Evolutionary conservation across 148 eudicot genomes (phyloP).

Genomic region (Rhododendron mucronatum): DNA sequence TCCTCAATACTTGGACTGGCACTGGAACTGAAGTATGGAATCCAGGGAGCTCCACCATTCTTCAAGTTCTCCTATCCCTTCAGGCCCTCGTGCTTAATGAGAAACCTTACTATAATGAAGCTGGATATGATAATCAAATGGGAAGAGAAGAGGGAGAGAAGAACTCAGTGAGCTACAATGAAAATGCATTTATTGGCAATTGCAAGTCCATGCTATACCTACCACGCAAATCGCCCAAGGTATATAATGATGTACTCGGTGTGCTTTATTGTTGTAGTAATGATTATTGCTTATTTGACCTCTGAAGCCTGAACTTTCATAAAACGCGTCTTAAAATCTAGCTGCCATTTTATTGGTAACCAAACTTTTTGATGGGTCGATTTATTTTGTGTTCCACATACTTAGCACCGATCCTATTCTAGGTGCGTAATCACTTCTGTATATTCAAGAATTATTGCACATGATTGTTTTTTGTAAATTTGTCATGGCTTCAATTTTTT

Average conservation of each 20-base stretch:
- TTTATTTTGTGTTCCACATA: background rate
- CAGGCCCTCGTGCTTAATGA: constrained; percentile 96
- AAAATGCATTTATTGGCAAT: constrained; percentile 77
- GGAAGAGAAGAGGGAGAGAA: constrained; percentile 92
- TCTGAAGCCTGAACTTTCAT: background rate
- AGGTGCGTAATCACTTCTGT: too few species aligned
- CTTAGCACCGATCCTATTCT: background rate
- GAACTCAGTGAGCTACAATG: constrained; percentile 88
- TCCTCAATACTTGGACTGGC: constrained; percentile 94
- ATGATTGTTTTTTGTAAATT: background rate
- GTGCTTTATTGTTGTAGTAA: background rate
- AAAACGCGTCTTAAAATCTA: background rate
- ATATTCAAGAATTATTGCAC: background rate
- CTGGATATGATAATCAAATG: constrained; percentile 77
- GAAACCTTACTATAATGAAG: constrained; percentile 94
- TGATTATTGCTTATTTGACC: background rate
- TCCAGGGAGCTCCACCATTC: constrained; percentile 75
- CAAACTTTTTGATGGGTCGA: background rate
- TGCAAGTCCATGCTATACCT: constrained; percentile 81
- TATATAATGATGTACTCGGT: constrained; percentile 14
- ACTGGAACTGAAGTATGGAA: constrained; percentile 87
- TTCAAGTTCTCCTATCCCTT: constrained; percentile 92
- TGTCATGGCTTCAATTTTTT: background rate
- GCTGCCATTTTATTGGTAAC: background rate
- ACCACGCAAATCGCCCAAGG: constrained; percentile 77